Conservation (phyloP, 208 protist genomes). For the Kentomonas sorsogonicus region DNA sequence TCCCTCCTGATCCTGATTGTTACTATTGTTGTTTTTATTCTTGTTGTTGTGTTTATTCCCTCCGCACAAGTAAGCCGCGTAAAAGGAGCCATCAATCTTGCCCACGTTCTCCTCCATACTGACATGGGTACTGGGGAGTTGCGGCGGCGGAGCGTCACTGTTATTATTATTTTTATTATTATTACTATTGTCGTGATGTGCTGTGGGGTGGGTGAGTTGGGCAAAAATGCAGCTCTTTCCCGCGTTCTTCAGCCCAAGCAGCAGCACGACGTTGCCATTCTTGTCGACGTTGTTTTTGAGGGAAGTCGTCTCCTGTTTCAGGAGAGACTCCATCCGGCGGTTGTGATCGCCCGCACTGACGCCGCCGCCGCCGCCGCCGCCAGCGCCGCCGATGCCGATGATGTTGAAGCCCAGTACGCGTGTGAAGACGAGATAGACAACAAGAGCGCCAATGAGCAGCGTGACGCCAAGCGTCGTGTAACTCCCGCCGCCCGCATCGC, state of each 20-base stretch:
- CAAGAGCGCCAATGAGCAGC: too few species aligned
- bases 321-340: conserved; percentile 4
- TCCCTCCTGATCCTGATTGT: neutral
- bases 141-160: neutral
- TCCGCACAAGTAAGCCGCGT: too few species aligned
- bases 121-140: conserved; percentile 30
- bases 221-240: conserved; percentile 81
- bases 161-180: too few species aligned
- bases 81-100: neutral
- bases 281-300: too few species aligned
- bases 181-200: too few species aligned
- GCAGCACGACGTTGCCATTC: conserved; percentile 28
- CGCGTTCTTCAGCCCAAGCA: conserved; percentile 58
- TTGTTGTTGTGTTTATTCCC: too few species aligned
- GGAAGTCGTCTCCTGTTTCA: conserved; percentile 5
- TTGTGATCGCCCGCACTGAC: conserved; percentile 11
- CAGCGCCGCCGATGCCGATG: conserved; percentile 1
- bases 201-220: conserved; percentile 22
- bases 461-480: too few species aligned
- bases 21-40: too few species aligned
- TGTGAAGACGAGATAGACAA: too few species aligned
- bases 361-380: conserved; percentile 18
- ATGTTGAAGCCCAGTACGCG: too few species aligned
- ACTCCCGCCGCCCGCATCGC: too few species aligned
- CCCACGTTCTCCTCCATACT: conserved; percentile 65